A percentile compares a stretch with the other conserved stretches of the same genome.
Conservation (phyloP, 495 filamentous ascomycete species). For the Xylaria palmicola region DNA sequence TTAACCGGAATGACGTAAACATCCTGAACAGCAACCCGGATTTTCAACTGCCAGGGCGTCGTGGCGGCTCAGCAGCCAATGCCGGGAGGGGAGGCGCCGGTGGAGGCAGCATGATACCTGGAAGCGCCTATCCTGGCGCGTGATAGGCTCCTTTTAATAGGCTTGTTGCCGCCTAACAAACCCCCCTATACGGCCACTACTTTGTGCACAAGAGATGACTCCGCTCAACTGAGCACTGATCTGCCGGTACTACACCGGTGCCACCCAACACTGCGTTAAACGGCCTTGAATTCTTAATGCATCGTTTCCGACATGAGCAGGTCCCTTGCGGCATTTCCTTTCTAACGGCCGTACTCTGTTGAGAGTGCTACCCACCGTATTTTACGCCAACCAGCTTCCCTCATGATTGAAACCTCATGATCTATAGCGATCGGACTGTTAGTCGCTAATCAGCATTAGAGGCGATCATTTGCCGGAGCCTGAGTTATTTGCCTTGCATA, state of each 20-base stretch:
- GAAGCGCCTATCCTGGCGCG: slow-evolving; percentile 35
- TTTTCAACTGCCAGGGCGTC: slow-evolving; percentile 57
- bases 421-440: background rate
- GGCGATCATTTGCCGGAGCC: background rate
- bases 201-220: background rate
- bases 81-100: slow-evolving; percentile 15
- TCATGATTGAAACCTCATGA: slow-evolving; percentile 1
- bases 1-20: slow-evolving; percentile 53
- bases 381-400: background rate
- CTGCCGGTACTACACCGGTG: too few relatives aligned
- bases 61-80: slow-evolving; percentile 23
- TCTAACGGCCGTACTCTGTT: background rate
- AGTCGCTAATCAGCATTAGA: background rate
- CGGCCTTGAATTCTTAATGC: background rate
- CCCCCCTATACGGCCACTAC: background rate
- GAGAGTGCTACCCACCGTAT: background rate
- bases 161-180: background rate
- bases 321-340: background rate
- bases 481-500: background rate
- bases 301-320: slow-evolving; percentile 1
- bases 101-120: slow-evolving; percentile 32
- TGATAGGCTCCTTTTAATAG: slow-evolving; percentile 4
- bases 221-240: too few relatives aligned
- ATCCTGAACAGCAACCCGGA: slow-evolving; percentile 71
- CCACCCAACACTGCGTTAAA: too few relatives aligned